Evolutionary conservation across 139 green algal genomes (phyloP).

Genomic region (Coelastrella sp.): DNA sequence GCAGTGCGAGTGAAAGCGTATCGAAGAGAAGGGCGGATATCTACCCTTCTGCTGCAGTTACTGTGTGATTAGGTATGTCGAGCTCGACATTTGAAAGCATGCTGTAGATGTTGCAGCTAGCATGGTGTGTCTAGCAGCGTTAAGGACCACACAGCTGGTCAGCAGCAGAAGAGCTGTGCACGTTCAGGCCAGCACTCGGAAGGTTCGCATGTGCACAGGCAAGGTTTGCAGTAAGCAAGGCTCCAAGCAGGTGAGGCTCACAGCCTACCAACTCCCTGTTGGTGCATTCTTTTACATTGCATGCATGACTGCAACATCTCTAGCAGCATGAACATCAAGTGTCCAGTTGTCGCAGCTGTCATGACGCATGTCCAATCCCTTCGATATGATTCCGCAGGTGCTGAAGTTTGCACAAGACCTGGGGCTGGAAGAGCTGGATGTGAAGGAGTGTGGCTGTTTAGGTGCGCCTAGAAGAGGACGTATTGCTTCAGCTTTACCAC

Average conservation of each 20-base stretch:
- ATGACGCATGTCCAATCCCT: neutral
- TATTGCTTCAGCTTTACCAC: neutral
- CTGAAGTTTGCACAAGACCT: conserved; percentile 59
- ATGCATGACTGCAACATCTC: neutral
- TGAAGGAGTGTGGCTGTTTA: conserved; percentile 56
- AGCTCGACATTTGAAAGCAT: neutral
- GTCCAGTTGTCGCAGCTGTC: neutral
- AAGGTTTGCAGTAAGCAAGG: conserved; percentile 70
- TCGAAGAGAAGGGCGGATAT: too few species aligned
- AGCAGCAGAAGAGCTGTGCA: neutral
- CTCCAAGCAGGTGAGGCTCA: conserved; percentile 51
- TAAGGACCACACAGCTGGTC: neutral
- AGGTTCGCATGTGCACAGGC: conserved; percentile 59
- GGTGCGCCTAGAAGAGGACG: conserved; percentile 14
- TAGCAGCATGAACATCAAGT: neutral
- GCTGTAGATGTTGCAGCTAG: neutral
- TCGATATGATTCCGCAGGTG: neutral
- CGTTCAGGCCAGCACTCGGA: neutral
- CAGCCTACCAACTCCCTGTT: too few species aligned
- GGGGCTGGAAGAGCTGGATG: conserved; percentile 45
- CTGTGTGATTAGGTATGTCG: too few species aligned
- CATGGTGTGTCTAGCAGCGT: neutral
- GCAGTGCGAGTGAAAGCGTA: too few species aligned
- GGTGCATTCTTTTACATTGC: too few species aligned
- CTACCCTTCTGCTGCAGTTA: too few species aligned